These are phyloP conservation scores for Sporobolomyces roseus DNA, from an alignment of 768 basidiomycete genomes.

Conservation along the genomic window DNA sequence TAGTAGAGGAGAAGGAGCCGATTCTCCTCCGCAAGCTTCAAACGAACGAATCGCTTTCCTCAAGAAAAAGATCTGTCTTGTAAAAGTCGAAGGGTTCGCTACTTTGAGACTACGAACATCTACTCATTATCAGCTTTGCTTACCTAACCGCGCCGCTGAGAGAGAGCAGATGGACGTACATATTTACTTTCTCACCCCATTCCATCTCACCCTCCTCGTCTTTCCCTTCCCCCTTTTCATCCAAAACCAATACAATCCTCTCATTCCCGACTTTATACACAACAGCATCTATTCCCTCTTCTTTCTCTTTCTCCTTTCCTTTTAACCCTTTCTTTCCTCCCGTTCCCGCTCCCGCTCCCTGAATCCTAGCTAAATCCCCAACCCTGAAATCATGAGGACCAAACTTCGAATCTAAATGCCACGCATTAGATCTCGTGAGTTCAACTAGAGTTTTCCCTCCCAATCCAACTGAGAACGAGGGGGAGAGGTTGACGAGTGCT, in stretches of 20 bases:
- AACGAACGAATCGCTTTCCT: conserved; percentile 55
- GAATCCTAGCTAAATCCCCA: background rate
- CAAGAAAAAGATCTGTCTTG: conserved; percentile 76
- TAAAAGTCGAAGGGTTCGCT: conserved; percentile 87
- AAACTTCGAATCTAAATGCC: conserved; percentile 65
- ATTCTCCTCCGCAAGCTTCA: conserved; percentile 1
- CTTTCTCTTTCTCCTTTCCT: conserved; percentile 6
- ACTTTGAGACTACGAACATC: conserved; percentile 60
- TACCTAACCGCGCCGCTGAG: background rate
- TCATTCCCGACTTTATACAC: conserved; percentile 65
- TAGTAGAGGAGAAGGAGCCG: conserved; percentile 49
- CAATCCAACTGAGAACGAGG: conserved; percentile 69
- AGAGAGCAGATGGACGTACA: conserved; percentile 14
- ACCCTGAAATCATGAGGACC: conserved; percentile 74
- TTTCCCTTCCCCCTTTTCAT: background rate
- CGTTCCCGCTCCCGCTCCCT: conserved; percentile 44
- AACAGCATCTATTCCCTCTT: conserved; percentile 62
- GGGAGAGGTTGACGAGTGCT: conserved; percentile 67
- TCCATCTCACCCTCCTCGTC: conserved; percentile 2
- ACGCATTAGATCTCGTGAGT: conserved; percentile 74
- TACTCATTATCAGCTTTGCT: background rate
- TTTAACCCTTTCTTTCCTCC: conserved; percentile 61
- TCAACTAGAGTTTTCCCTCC: conserved; percentile 90
- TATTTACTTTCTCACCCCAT: conserved; percentile 14
- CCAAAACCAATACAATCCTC: conserved; percentile 22